Conservation (phyloP, 129 eudicot genomes). For the Flaveria robusta region DNA sequence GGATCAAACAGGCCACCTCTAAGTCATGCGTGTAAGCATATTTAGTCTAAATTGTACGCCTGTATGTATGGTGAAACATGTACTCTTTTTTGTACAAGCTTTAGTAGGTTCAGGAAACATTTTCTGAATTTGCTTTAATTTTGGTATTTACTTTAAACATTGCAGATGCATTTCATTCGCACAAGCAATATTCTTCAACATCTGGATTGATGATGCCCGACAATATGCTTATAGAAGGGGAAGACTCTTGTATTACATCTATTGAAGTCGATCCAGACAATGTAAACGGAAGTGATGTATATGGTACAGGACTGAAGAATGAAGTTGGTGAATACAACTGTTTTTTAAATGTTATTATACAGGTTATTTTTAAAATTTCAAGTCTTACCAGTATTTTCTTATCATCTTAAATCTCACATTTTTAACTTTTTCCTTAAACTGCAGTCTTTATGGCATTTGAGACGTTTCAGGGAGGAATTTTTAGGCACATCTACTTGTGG, state of each 20-base stretch:
- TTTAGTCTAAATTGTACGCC: constrained; percentile 12
- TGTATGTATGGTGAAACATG: constrained; percentile 8
- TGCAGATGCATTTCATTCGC: constrained; percentile 65
- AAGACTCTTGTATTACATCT: constrained; percentile 36
- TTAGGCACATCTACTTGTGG: constrained; percentile 61
- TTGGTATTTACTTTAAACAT: constrained; percentile 9
- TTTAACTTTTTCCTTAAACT: neutral
- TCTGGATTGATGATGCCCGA: constrained; percentile 35
- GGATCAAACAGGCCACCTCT: neutral
- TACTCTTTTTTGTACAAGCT: neutral
- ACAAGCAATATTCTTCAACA: constrained; percentile 42
- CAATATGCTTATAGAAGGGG: constrained; percentile 37
- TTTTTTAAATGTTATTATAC: constrained; percentile 93
- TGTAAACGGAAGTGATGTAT: constrained; percentile 47
- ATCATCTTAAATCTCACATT: neutral
- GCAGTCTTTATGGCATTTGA: constrained; percentile 91
- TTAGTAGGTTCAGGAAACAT: neutral
- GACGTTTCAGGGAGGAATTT: constrained; percentile 83
- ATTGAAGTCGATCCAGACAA: constrained; percentile 34
- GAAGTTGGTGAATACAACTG: constrained; percentile 99
- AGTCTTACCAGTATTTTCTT: neutral
- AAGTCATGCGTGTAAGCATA: constrained; percentile 1
- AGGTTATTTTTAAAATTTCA: constrained; percentile 49
- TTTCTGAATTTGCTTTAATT: constrained; percentile 6
- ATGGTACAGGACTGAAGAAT: constrained; percentile 84